Conservation (phyloP, 2,329 filamentous ascomycete genomes). For the Phyllosticta capitalensis region DNA sequence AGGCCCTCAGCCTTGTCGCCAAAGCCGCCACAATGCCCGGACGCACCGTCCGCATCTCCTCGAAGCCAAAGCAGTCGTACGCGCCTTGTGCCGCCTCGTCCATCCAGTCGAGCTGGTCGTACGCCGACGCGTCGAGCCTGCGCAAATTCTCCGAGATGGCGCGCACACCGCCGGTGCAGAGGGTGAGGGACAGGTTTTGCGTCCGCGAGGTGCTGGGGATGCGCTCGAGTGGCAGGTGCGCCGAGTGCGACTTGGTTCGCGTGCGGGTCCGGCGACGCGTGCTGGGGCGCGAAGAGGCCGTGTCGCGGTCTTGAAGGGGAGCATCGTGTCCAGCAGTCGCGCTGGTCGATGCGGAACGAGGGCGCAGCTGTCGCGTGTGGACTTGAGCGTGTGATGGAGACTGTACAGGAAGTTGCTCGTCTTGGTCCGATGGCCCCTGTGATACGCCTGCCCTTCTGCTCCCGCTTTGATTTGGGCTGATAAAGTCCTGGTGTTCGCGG, state of each 20-base stretch:
- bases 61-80: background rate
- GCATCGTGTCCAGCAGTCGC: background rate
- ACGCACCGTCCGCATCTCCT: background rate
- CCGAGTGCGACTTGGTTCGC: constrained; percentile 25
- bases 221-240: constrained; percentile 30
- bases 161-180: background rate
- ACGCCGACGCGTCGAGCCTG: background rate
- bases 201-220: constrained; percentile 20
- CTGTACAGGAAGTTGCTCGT: background rate
- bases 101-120: background rate
- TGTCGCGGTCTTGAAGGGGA: background rate
- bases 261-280: constrained; percentile 15
- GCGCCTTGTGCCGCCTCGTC: background rate
- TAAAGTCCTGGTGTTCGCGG: background rate
- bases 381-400: background rate
- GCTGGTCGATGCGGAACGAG: background rate
- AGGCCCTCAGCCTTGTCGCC: background rate
- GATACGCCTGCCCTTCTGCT: background rate
- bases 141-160: background rate
- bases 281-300: constrained; percentile 1
- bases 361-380: background rate
- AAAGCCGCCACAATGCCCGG: background rate
- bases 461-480: background rate
- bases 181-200: constrained; percentile 15
- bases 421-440: background rate